Percentiles rank a stretch among this genome's conserved stretches.
Conservation (phyloP, 1,284 basidiomycete species). For the Ceratobasidium theobromae region DNA sequence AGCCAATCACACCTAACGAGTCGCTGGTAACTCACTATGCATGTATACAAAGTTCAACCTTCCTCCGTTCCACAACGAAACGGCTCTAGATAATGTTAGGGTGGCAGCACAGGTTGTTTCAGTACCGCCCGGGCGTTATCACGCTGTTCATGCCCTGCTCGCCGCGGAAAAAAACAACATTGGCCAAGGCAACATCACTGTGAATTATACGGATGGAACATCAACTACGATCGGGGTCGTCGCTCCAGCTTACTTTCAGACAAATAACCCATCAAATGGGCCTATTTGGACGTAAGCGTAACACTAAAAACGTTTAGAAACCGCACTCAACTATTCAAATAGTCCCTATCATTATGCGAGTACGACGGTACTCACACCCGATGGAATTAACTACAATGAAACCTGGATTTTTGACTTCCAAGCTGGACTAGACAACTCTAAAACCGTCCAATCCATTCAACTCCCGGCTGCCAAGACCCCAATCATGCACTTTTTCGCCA, state of each 20-base stretch:
- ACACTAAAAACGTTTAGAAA: background rate
- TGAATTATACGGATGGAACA: slow-evolving; percentile 9
- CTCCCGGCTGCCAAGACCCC: slow-evolving; percentile 1
- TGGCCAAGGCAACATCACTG: slow-evolving; percentile 9
- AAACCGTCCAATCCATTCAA: background rate
- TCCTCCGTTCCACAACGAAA: slow-evolving; percentile 20
- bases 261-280: slow-evolving; percentile 4
- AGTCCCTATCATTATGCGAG: slow-evolving; percentile 5
- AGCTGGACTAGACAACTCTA: slow-evolving; percentile 11
- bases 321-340: background rate
- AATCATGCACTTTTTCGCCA: slow-evolving; percentile 12
- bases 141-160: slow-evolving; percentile 22
- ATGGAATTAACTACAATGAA: slow-evolving; percentile 15
- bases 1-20: background rate
- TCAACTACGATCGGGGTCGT: slow-evolving; percentile 2
- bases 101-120: slow-evolving; percentile 17
- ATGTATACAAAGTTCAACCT: background rate
- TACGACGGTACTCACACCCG: slow-evolving; percentile 5
- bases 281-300: slow-evolving; percentile 11
- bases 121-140: slow-evolving; percentile 1
- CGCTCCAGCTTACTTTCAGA: slow-evolving; percentile 3
- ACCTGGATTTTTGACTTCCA: slow-evolving; percentile 18
- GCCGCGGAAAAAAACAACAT: slow-evolving; percentile 19
- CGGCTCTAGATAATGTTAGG: slow-evolving; percentile 12
- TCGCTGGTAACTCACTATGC: background rate